Percentiles rank a stretch among this genome's conserved stretches.
Evolutionary conservation across 1,284 basidiomycete genomes (phyloP).

Genomic region (Ceratobasidium sp.): DNA sequence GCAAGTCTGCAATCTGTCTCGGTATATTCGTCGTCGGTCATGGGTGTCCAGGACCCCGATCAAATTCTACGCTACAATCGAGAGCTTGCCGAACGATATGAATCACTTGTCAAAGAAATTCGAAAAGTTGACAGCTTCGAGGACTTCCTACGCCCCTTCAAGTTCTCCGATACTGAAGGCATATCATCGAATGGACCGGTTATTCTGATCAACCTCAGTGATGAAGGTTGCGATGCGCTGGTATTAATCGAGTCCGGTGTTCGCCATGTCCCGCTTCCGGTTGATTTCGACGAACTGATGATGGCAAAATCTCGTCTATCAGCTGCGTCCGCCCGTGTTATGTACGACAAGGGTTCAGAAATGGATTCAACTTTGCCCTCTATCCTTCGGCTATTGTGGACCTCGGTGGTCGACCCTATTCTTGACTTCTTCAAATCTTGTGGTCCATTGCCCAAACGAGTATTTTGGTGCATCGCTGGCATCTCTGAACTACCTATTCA

Average conservation of each 20-base stretch:
- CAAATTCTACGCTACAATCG: conserved; percentile 16
- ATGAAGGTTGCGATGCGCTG: conserved; percentile 39
- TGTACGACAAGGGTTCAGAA: background rate
- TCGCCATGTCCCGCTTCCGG: conserved; percentile 26
- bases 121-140: conserved; percentile 38
- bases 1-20: conserved; percentile 4
- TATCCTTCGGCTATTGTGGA: conserved; percentile 30
- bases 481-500: conserved; percentile 38
- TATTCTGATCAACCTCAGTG: conserved; percentile 40
- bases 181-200: conserved; percentile 37
- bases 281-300: conserved; percentile 2
- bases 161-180: background rate
- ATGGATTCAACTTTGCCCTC: conserved; percentile 6
- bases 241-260: conserved; percentile 12
- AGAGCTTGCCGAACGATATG: conserved; percentile 24
- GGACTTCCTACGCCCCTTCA: conserved; percentile 37
- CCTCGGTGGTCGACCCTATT: conserved; percentile 33
- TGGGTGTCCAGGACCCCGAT: conserved; percentile 23
- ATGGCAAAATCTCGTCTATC: background rate
- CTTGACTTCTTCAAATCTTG: conserved; percentile 29
- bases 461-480: conserved; percentile 35
- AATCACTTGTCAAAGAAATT: conserved; percentile 31
- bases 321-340: background rate
- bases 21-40: background rate
- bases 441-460: conserved; percentile 3